Evolutionary conservation across 2,329 filamentous ascomycete species (phyloP).

Genomic region (Onygenales sp.): DNA sequence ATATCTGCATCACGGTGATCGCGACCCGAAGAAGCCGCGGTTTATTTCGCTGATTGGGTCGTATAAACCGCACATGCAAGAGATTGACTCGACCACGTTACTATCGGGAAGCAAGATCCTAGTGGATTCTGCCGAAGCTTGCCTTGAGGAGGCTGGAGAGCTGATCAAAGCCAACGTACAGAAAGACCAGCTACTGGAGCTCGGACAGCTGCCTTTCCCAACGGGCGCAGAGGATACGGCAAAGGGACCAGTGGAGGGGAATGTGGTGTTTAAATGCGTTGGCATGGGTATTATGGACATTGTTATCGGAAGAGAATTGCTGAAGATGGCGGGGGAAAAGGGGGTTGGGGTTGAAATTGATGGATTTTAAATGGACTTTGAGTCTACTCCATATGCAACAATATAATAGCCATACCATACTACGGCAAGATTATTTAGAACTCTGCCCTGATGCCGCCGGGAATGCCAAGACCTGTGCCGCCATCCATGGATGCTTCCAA

Average conservation of each 20-base stretch:
- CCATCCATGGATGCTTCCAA: too few species aligned
- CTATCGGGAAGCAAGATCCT: conserved; percentile 53
- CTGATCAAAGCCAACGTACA: conserved; percentile 31
- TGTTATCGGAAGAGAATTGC: conserved; percentile 33
- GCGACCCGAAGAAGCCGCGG: conserved; percentile 23
- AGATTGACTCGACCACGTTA: conserved; percentile 37
- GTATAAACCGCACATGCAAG: conserved; percentile 45
- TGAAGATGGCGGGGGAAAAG: conserved; percentile 25
- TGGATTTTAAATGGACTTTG: conserved; percentile 21
- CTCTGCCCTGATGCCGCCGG: too few species aligned
- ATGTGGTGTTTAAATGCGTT: conserved; percentile 43
- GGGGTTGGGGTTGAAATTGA: conserved; percentile 26
- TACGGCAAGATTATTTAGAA: too few species aligned
- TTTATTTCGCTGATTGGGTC: conserved; percentile 46
- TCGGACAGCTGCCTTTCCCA: conserved; percentile 25
- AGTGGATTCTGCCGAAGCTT: conserved; percentile 48
- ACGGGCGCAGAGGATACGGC: not conserved
- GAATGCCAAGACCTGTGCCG: too few species aligned
- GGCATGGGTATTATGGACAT: conserved; percentile 44
- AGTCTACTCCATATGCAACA: not conserved
- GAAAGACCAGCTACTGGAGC: conserved; percentile 31
- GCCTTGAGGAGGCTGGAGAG: conserved; percentile 39
- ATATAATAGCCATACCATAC: not conserved
- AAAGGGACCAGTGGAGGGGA: conserved; percentile 17
- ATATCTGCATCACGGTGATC: conserved; percentile 26